These are phyloP conservation scores for Lasiosphaeria miniovina DNA, from an alignment of 495 filamentous ascomycete genomes.

Conservation along the genomic window DNA sequence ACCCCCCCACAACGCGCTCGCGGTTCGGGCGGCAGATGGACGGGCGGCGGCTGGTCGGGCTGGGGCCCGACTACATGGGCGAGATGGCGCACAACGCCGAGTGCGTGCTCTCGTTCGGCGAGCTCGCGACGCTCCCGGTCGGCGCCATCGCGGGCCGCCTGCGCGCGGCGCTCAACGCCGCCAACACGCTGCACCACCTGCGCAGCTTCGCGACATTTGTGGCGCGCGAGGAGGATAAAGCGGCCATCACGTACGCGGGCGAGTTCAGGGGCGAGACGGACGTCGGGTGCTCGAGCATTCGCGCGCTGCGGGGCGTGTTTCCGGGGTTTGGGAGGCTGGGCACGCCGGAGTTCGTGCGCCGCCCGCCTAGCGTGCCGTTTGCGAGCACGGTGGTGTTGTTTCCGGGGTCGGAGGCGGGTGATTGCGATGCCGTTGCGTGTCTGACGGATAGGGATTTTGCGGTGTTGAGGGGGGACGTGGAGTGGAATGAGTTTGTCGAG, in stretches of 20 bases:
- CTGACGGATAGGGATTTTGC: conserved; percentile 26
- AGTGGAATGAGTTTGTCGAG: conserved; percentile 25
- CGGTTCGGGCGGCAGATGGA: conserved; percentile 42
- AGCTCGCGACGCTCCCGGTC: neutral
- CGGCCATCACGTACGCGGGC: conserved; percentile 36
- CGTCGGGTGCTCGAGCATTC: conserved; percentile 29
- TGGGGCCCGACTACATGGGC: conserved; percentile 42
- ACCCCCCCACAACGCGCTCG: conserved; percentile 15
- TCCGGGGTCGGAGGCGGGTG: conserved; percentile 12
- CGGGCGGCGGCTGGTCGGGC: conserved; percentile 28
- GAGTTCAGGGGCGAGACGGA: conserved; percentile 21
- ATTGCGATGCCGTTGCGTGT: conserved; percentile 27
- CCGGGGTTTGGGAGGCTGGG: neutral
- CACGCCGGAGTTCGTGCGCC: neutral
- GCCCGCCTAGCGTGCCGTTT: neutral
- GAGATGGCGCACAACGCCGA: neutral
- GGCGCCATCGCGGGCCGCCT: conserved; percentile 9
- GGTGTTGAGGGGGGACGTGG: conserved; percentile 22
- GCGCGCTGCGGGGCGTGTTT: neutral
- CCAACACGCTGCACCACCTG: conserved; percentile 31
- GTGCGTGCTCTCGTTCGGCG: neutral
- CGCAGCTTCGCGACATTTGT: conserved; percentile 43
- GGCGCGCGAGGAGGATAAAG: conserved; percentile 34
- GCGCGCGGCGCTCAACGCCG: conserved; percentile 27
- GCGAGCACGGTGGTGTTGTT: conserved; percentile 5